A percentile compares a stretch with the other conserved stretches of the same genome.
Conservation (phyloP, 2,329 filamentous ascomycete species). For the Endoconidiophora polonica region DNA sequence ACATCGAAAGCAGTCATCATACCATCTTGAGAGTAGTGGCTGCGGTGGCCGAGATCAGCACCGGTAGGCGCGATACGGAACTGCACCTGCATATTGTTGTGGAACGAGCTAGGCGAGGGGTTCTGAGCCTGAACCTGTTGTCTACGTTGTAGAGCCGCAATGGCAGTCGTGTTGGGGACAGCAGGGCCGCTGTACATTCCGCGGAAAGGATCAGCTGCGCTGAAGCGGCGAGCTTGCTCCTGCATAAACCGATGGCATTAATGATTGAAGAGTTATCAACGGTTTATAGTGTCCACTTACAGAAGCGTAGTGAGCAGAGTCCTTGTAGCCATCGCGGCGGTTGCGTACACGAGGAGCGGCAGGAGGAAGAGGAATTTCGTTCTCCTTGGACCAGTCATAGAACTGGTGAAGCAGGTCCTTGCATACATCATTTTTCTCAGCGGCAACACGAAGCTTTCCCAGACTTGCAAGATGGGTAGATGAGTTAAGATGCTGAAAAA, state of each 20-base stretch:
- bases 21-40: neutral
- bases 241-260: neutral
- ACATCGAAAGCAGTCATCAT: neutral
- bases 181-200: slow-evolving; percentile 8
- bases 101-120: neutral
- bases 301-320: slow-evolving; percentile 6
- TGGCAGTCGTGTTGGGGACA: neutral
- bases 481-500: slow-evolving; percentile 2
- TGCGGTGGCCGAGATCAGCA: neutral
- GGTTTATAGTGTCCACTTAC: neutral
- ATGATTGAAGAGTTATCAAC: neutral
- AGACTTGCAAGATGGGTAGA: neutral
- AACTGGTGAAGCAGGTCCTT: slow-evolving; percentile 3
- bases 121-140: neutral
- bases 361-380: slow-evolving; percentile 2
- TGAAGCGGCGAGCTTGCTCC: slow-evolving; percentile 8
- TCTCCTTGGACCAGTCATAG: slow-evolving; percentile 5
- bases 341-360: neutral
- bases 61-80: neutral
- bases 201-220: slow-evolving; percentile 9
- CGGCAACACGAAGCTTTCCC: neutral
- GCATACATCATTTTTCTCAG: neutral
- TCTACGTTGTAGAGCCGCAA: neutral
- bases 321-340: slow-evolving; percentile 9
- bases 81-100: neutral